Evolutionary conservation across 257 asterid genomes (phyloP), one percentile per base, ranked within the genome.

Genomic region (Pogostemon cablin): DNA sequence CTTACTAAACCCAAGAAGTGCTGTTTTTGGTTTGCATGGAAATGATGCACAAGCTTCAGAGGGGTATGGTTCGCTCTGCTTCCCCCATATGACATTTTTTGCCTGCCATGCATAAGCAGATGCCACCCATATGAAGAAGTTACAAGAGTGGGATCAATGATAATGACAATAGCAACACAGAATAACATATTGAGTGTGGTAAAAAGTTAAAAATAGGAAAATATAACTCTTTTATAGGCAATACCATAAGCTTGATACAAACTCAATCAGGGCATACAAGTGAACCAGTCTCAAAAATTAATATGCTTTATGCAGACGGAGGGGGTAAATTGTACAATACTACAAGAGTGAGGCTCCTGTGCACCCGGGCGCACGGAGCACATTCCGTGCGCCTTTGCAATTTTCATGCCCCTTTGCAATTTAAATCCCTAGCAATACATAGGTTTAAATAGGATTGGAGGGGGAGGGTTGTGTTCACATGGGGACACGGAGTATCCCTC

Each of bases 1-100:
- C 74, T 93, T 93, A 34, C 99, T 93, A 56, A 93, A 93, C 74
- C 99, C 99, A 50, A 93, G 86, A 60, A 93, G 75, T 37, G 92
- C 78, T 4, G 95, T 88, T 83, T 79, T 84, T 54, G 93, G 92
- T 72, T 80, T 86, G 74, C 69, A 55, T 32, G 81, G 65, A 52
- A 67, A 43, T 41, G 88, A 72, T 3, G 90, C 55, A 37, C 90
- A 58, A 39, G 84, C 63, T 73, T 82, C 92, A 57, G 81, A 70
- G 2, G 65, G 73, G 76, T 65, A 79, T n/a, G 81, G 69, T 65
- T 79, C 86, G 69, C 82, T 83, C 65, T 81, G 89, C 42, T 80
- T 75, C 71, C 83, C 88, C 32, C 70, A 71, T 56, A 84, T 75
- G 57, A 79, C 72, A 25, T 62, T 53, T 77, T 77, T 87, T 12